Evolutionary conservation across 139 green algal genomes (phyloP), one percentile per base, ranked within the genome.

Genomic region (Pleodorina starrii): DNA sequence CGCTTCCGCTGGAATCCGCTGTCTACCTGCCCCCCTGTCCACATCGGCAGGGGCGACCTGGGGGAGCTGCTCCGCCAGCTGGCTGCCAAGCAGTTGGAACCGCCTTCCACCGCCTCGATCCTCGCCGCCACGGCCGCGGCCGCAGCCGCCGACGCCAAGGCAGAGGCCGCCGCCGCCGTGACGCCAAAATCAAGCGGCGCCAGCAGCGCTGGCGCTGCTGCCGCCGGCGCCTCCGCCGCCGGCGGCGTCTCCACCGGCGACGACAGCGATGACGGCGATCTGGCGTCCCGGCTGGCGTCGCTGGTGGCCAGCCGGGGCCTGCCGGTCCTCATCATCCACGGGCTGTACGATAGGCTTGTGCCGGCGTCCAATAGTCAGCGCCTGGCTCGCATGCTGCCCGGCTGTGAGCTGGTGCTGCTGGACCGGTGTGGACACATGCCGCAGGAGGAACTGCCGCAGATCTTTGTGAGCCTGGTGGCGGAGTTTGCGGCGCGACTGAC

Each of bases 371-470:
- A 99, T 92, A 95, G 91, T 50, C 80, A 90, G 14, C 85, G 94
- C 12, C 90, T 99, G 73, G 94, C 94, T 0, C 69, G 68, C 59
- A 46, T 95, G 74, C 60, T 99, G 74, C 94, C 95, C 0, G 86
- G 92, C 51, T 90, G 93, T 50, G 75, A 93, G 76, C 75, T 98
- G 25, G 85, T 92, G 35, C 90, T 94, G 5, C 80, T 97, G 63
- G 83, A 94, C 23, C 51, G 57, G 0, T 96, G 94, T 74, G 96
- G 96, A 10, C 96, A 98, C 91, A 95, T 96, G 72, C 97, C 97
- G n/a, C 96, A 98, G 81, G 97, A 99, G 77, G 97, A 99, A 92
- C 42, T 89, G 78, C 97, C 97, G 5, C 87, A 95, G 21, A 68
- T 90, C 40, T 97, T 99, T 76, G 80, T 95, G 16, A 73, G 90